Evolutionary conservation across 306 rosid genomes (phyloP), one percentile per base, ranked within the genome.

Genomic region (Calophaca sinica): DNA sequence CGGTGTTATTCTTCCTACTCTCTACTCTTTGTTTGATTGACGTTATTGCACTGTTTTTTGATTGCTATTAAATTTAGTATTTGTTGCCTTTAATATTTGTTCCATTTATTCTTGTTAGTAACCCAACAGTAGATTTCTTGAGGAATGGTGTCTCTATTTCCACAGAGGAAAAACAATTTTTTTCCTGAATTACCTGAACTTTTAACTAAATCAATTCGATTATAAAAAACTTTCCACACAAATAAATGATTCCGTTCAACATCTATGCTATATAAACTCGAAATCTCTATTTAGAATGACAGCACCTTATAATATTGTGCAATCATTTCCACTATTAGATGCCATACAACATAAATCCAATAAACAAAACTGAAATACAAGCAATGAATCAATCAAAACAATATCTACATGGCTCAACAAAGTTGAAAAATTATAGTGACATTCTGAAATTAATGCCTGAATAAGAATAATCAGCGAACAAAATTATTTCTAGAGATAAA

Each of bases 381-480:
- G 15, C 36, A 79, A 72, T 53, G 41, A 38, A 36, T 8, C 74
- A 39, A 28, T 28, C 41, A 46, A 48, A 57, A 52, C 61, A 72
- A 63, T 31, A 31, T 50, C 31, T 35, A 42, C 12, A 70, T 33
- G 54, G 41, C 53, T 42, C 45, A 70, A 80, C 76, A 70, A 80
- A 75, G 65, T 9, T 28, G 49, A 36, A 14, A 62, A 76, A 46
- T 33, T 35, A 45, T 35, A n/a, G 54, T 8, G 9, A 14, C 60
- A 70, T 54, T 71, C n/a, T 13, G 8, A 70, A 36, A 63, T 38
- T 11, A 57, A 57, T 61, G 64, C 46, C 52, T 38, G 75, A 44
- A 59, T 51, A 50, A 65, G 33, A 59, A 58, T 4, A 20, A 38
- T 6, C 36, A 53, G 61, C 35, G 48, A 65, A 38, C 49, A 70